Conservation (phyloP, 768 basidiomycete genomes). For the Suillus clintonianus region DNA sequence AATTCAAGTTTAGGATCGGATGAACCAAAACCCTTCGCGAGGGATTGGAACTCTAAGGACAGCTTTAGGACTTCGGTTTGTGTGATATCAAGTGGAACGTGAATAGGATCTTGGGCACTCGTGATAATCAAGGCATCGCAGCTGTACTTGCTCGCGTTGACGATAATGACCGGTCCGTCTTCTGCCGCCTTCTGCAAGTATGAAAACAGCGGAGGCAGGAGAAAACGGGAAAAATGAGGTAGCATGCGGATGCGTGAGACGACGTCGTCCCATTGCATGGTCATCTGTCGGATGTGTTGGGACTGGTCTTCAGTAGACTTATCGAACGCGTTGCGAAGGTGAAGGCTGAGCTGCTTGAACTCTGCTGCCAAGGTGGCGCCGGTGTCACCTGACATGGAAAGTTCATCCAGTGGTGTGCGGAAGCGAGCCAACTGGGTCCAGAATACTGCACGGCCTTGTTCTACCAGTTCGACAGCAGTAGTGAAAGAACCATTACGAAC, state of each 20-base stretch:
- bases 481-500: background rate
- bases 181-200: slow-evolving; percentile 15
- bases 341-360: slow-evolving; percentile 9
- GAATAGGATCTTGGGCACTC: background rate
- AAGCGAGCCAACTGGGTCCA: slow-evolving; percentile 2
- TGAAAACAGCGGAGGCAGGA: slow-evolving; percentile 10
- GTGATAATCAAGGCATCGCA: slow-evolving; percentile 13
- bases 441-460: background rate
- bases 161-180: slow-evolving; percentile 17
- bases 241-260: background rate
- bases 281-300: too few relatives aligned
- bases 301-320: background rate
- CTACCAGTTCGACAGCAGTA: background rate
- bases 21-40: background rate
- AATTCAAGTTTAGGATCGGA: background rate
- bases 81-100: background rate
- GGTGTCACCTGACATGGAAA: background rate
- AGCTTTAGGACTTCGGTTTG: background rate
- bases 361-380: slow-evolving; percentile 4
- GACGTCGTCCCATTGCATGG: too few relatives aligned
- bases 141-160: slow-evolving; percentile 14
- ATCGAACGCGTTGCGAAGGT: slow-evolving; percentile 2
- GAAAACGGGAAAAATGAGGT: slow-evolving; percentile 15
- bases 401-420: background rate
- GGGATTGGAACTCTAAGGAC: background rate